Percentiles rank a stretch among this genome's conserved stretches.
Conservation (phyloP, 2,329 filamentous ascomycete genomes). For the Dactylella cylindrospora region DNA sequence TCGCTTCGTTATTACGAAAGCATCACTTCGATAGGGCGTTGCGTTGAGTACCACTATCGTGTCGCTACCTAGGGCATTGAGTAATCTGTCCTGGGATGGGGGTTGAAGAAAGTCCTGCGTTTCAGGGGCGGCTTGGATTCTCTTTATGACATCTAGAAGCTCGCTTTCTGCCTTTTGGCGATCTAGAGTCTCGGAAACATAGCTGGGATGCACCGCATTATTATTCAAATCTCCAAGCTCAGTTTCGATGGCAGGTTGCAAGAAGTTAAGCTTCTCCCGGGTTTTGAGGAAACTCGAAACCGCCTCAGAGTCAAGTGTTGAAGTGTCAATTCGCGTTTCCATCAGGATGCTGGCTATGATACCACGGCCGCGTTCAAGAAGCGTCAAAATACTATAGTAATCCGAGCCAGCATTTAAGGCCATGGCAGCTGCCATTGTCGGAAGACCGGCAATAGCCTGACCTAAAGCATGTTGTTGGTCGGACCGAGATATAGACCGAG, state of each 20-base stretch:
- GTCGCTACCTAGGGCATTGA: neutral
- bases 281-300: neutral
- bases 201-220: neutral
- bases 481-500: neutral
- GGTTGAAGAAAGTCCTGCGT: conserved; percentile 5
- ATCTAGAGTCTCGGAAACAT: neutral
- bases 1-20: neutral
- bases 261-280: no score
- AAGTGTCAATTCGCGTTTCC: conserved; percentile 46
- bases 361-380: conserved; percentile 49
- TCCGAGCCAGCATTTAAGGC: conserved; percentile 2
- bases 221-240: no score
- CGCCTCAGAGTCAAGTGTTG: neutral
- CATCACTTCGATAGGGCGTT: neutral
- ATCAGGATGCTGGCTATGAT: conserved; percentile 46
- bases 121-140: conserved; percentile 2
- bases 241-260: neutral
- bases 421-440: conserved; percentile 8
- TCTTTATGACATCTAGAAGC: neutral
- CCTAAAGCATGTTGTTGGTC: neutral
- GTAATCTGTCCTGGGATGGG: no score
- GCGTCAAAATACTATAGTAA: conserved; percentile 4
- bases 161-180: neutral
- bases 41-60: neutral
- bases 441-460: conserved; percentile 3